Evolutionary conservation across 2,329 filamentous ascomycete genomes (phyloP), one percentile per base, ranked within the genome.

Genomic region (Exophiala aquamarina): DNA sequence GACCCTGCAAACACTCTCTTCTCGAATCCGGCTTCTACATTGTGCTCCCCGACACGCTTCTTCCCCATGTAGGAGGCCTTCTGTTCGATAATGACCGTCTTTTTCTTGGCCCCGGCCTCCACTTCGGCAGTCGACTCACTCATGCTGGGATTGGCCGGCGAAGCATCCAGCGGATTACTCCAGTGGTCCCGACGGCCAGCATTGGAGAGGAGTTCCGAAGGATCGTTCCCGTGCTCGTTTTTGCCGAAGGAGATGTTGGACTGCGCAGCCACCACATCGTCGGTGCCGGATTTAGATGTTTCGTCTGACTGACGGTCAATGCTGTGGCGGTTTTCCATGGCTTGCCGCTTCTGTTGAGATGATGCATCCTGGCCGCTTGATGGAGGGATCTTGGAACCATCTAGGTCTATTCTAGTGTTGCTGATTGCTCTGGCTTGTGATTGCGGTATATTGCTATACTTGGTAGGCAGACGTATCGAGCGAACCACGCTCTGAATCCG

Each of bases 261-360:
- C 35, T 53, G 46, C 1, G 46, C 35, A 11, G 50, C 50, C 8
- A 50, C 50, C 4, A 43, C 50, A 20, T 53, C 50, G 36, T 53
- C 50, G 14, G 50, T 53, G 38, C 46, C 50, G 13, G 50, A 53
- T 38, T 41, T 36, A 18, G 43, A 44, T 7, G 38, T 34, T 32
- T 53, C 50, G 35, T 32, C 34, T 4, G 50, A 47, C 26, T 53
- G 50, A 4, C 50, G 46, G 47, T 50, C 47, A 14, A 53, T 53
- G 9, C n/a, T 17, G 13, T 44, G 36, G 8, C 50, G 46, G 35
- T 46, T 20, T 20, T 44, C 37, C 20, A 47, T 42, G 4, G 50
- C 50, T 14, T 31, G 8, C n/a, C 42, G 32, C 19, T 52, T 49
- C 18, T 41, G 20, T 8, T 35, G 44, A 41, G 23, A 26, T 26